These are phyloP conservation scores for Sporothrix globosa DNA, from an alignment of 2,329 filamentous ascomycete species.

Conservation along the genomic window DNA sequence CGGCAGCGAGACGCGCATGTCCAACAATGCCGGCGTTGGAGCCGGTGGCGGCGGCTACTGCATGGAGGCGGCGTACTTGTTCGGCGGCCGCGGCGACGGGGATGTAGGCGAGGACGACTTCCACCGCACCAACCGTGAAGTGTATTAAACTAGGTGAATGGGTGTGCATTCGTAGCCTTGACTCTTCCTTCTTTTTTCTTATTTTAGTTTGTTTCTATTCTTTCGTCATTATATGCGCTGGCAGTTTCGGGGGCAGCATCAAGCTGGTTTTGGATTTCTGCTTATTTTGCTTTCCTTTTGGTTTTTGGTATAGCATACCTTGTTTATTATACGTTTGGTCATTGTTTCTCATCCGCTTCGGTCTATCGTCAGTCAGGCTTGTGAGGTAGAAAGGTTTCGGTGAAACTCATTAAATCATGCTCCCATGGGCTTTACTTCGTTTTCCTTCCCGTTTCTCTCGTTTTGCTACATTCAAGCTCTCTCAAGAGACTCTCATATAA, in stretches of 20 bases:
- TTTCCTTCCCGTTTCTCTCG: background rate
- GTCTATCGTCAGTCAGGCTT: no score
- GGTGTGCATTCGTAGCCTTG: background rate
- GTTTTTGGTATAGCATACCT: constrained; percentile 16
- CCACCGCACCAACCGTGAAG: constrained; percentile 32
- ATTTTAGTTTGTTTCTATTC: background rate
- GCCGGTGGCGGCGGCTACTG: constrained; percentile 74
- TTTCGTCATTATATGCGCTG: background rate
- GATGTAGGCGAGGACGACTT: constrained; percentile 31
- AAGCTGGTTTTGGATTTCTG: constrained; percentile 1
- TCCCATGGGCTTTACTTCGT: background rate
- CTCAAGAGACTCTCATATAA: background rate
- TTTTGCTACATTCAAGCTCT: background rate
- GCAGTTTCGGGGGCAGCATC: constrained; percentile 18
- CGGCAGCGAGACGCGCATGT: constrained; percentile 79
- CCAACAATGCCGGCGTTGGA: constrained; percentile 44
- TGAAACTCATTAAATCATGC: background rate
- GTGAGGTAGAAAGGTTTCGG: background rate
- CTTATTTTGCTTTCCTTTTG: background rate
- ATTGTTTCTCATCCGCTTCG: background rate
- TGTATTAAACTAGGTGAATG: constrained; percentile 29
- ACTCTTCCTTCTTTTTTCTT: background rate
- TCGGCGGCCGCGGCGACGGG: constrained; percentile 61
- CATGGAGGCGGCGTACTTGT: constrained; percentile 85
- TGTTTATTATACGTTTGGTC: constrained; percentile 7